These are phyloP conservation scores for Paraphoma chrysanthemicola DNA, from an alignment of 2,329 filamentous ascomycete species.

Conservation along the genomic window DNA sequence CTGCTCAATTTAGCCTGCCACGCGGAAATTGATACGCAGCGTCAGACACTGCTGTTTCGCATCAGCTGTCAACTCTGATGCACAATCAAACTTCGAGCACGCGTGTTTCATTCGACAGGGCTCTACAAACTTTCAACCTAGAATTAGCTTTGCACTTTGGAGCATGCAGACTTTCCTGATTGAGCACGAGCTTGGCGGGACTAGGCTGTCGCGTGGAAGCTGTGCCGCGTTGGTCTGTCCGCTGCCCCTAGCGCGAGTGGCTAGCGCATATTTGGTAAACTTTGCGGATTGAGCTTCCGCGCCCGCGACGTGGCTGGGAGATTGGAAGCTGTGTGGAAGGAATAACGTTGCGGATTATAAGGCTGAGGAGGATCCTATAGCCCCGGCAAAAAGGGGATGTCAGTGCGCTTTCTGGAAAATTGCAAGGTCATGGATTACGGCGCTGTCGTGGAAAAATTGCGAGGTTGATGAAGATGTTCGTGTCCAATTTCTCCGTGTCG, in stretches of 20 bases:
- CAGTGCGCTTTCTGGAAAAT: slow-evolving; percentile 29
- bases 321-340: slow-evolving; percentile 17
- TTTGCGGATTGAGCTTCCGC: slow-evolving; percentile 6
- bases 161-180: slow-evolving; percentile 7
- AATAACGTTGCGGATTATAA: slow-evolving; percentile 14
- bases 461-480: slow-evolving; percentile 14
- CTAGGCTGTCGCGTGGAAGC: slow-evolving; percentile 28
- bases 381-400: slow-evolving; percentile 25
- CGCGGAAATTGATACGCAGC: slow-evolving; percentile 9
- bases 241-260: slow-evolving; percentile 1
- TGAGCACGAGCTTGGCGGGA: slow-evolving; percentile 8
- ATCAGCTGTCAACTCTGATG: slow-evolving; percentile 14
- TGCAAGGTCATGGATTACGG: slow-evolving; percentile 25
- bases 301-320: slow-evolving; percentile 20
- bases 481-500: background rate
- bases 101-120: slow-evolving; percentile 13
- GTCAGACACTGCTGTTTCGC: slow-evolving; percentile 14
- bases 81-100: slow-evolving; percentile 7
- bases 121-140: slow-evolving; percentile 11
- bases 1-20: slow-evolving; percentile 12
- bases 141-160: slow-evolving; percentile 7
- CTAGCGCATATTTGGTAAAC: slow-evolving; percentile 14
- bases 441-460: slow-evolving; percentile 14
- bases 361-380: slow-evolving; percentile 20
- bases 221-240: slow-evolving; percentile 23